These are phyloP conservation scores for Croton laevigatus DNA, from an alignment of 441 rosid species.

Conservation along the genomic window DNA sequence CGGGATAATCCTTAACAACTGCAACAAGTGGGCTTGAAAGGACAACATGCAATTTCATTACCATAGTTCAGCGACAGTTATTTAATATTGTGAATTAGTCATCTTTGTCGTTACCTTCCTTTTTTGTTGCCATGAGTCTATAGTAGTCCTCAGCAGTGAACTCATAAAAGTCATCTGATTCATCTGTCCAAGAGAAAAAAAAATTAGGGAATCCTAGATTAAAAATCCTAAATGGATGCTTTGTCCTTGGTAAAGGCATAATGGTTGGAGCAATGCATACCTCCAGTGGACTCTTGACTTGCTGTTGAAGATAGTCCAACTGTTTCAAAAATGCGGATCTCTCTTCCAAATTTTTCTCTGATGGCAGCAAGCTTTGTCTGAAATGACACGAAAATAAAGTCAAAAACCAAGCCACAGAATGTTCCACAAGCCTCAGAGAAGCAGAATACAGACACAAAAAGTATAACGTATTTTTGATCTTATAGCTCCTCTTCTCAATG, in stretches of 20 bases:
- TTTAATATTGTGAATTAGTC: not conserved
- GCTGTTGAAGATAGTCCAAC: constrained; percentile 34
- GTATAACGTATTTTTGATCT: not conserved
- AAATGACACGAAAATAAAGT: not conserved
- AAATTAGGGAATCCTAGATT: not conserved
- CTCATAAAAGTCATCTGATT: constrained; percentile 75
- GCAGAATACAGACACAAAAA: not conserved
- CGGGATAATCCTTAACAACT: not conserved
- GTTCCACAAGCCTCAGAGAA: not conserved
- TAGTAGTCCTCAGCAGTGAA: constrained; percentile 78
- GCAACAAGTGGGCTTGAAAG: not conserved
- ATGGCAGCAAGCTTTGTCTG: constrained; percentile 57
- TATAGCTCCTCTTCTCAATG: not conserved
- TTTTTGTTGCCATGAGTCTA: constrained; percentile 51
- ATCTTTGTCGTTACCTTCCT: constrained; percentile 31
- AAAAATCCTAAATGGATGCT: not conserved
- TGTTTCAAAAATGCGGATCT: constrained; percentile 77
- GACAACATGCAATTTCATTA: not conserved
- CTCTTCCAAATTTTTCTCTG: constrained; percentile 71
- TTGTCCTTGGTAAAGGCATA: not conserved
- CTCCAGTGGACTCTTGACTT: constrained; percentile 36
- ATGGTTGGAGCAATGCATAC: constrained; percentile 6
- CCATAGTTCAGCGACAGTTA: not conserved
- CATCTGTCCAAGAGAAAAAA: constrained; percentile 30
- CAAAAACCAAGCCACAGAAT: not conserved